These are phyloP conservation scores for Entomortierella chlamydospora DNA, from an alignment of 192 early-diverging fungal genomes.

Conservation along the genomic window DNA sequence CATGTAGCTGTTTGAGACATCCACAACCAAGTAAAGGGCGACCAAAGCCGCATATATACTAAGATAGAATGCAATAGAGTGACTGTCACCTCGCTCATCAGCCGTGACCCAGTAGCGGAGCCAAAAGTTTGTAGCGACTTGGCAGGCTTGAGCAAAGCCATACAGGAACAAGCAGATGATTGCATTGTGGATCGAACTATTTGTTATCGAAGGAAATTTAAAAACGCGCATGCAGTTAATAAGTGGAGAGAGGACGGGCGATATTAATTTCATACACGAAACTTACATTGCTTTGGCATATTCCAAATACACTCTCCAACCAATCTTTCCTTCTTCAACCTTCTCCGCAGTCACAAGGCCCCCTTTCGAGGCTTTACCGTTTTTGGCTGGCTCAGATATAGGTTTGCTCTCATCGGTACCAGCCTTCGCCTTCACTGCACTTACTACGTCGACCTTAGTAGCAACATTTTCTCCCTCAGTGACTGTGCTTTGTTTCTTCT, in stretches of 20 bases:
- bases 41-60: constrained; percentile 68
- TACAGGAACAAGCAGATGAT: constrained; percentile 23
- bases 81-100: constrained; percentile 17
- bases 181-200: constrained; percentile 22
- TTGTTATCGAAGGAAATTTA: no score
- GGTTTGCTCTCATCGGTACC: background rate
- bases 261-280: no score
- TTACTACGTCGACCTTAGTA: no score
- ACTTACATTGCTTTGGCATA: constrained; percentile 82
- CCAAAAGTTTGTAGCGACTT: constrained; percentile 41
- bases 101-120: constrained; percentile 38
- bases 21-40: constrained; percentile 24
- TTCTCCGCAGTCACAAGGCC: constrained; percentile 83
- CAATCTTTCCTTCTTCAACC: constrained; percentile 81
- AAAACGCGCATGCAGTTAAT: background rate
- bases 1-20: constrained; percentile 34
- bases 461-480: background rate
- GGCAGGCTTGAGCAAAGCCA: constrained; percentile 15
- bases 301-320: constrained; percentile 77
- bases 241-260: background rate
- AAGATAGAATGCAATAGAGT: constrained; percentile 67
- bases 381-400: constrained; percentile 18
- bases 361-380: constrained; percentile 14
- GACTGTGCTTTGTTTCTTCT: constrained; percentile 19
- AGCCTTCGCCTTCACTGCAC: constrained; percentile 48